phyloP scores from a whole-genome alignment of 441 rosid species.

The Adansonia gregorii region DNA sequence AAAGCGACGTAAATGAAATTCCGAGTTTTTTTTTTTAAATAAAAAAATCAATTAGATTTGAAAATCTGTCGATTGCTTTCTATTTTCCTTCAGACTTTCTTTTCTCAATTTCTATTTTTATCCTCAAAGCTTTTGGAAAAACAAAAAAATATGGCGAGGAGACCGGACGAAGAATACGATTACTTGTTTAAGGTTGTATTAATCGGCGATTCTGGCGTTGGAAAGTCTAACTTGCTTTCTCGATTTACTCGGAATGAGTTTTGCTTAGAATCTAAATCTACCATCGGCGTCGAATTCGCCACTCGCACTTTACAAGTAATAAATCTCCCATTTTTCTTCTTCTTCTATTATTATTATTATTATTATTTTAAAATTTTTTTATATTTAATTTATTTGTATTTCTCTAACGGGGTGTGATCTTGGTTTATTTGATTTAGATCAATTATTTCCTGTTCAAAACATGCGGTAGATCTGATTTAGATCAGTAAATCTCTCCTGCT shows the following conservation, averaged over 20 bases:
- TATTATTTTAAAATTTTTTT: too few species aligned
- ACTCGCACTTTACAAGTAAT: conserved; percentile 90
- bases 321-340: conserved; percentile 19
- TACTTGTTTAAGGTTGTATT: conserved; percentile 80
- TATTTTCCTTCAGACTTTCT: not conserved
- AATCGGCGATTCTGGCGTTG: conserved; percentile 90
- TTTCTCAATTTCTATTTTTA: not conserved
- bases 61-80: not conserved
- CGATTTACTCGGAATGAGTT: conserved; percentile 93
- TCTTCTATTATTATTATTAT: too few species aligned
- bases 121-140: not conserved
- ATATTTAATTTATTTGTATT: not conserved
- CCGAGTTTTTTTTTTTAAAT: not conserved
- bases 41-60: not conserved
- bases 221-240: conserved; percentile 83
- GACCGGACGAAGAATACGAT: conserved; percentile 89
- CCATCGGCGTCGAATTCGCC: conserved; percentile 93
- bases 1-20: too few species aligned
- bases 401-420: not conserved
- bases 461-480: conserved; percentile 12
- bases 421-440: not conserved
- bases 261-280: conserved; percentile 88
- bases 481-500: not conserved
- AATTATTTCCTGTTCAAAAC: not conserved
- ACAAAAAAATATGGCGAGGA: conserved; percentile 60